Evolutionary conservation across 2,329 filamentous ascomycete species (phyloP), one percentile per base, ranked within the genome.

Genomic region (Chrysoporthe puriensis): DNA sequence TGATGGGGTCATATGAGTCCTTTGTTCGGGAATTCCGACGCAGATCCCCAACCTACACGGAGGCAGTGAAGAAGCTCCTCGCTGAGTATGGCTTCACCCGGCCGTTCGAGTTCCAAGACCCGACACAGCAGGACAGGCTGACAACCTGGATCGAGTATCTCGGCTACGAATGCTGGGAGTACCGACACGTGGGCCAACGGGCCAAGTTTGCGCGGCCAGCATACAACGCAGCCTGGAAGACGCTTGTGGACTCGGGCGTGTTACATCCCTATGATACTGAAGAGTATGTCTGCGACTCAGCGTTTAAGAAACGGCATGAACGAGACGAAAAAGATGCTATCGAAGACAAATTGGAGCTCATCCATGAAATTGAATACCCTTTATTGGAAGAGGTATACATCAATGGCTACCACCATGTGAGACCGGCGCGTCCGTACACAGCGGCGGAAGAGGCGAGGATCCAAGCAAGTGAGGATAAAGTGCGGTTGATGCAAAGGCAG

Each of bases 91-190:
- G 66, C 60, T 76, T 80, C 44, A 72, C 66, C 0, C 73, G 68
- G 46, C 54, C 69, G 16, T 77, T 79, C 61, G 46, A 76, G 58
- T 72, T 80, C 16, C 63, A 76, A 62, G 54, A 76, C 57, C 71
- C 70, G 3, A 63, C 66, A 59, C 66, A 72, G 1, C 76, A 81
- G 69, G 74, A 79, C 63, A 70, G 73, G 54, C 62, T 80, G 36
- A 74, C 77, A 52, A 79, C 76, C 7, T 81, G 79, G 79, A 77
- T 81, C 62, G 79, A 81, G 70, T 80, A 77, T 69, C 73, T 80
- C 43, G 71, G 69, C 62, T 80, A 69, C 65, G 71, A 76, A 64
- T 73, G 44, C 63, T 59, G 48, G 16, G 34, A 36, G 43, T 58
- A 70, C 62, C 72, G 73, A 46, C 72, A 74, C 66, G 68, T 60